Evolutionary conservation across 495 filamentous ascomycete species (phyloP), one percentile per base, ranked within the genome.

Genomic region (Xylaria telfairii): DNA sequence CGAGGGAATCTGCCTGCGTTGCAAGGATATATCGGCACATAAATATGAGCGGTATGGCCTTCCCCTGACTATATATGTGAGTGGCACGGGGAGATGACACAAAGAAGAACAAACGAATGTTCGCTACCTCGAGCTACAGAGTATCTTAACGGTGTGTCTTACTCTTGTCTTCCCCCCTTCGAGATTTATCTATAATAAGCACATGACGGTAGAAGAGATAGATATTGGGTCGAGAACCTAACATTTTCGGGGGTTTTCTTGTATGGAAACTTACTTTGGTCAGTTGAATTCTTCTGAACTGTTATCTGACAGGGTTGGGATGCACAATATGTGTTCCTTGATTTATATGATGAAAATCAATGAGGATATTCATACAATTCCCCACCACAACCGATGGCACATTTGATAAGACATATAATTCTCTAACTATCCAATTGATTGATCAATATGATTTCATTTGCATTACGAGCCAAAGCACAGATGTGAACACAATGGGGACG

Each of bases 1-100:
- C 47, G 47, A 61, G 37, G 60, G 60, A 2, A 39, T 63, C 13
- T 63, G 60, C 46, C 7, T 63, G 13, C 17, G 28, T 9, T 63
- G 60, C 37, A 44, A 15, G 41, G 12, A 62, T 19, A 21, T 15
- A 24, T 10, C 21, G 4, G 4, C 26, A 4, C 2, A 62, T 2
- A 28, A 62, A 2, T 8, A 13, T 21, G 19, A 39, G 9, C 26
- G 17, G n/a, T 21, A 1, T 39, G 9, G 8, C 47, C 5, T 2
- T 2, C 2, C 7, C 2, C 51, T 2, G 10, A 1, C 12, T 10
- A 28, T 56, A 32, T 32, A 30, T 61, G 57, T 41, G 15, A 37
- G n/a, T 41, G 57, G 57, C 57, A 61, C 19, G n/a, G 7, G 19
- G 57, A 57, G 28, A 57, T 57, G 54, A 37, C 13, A 17, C 21